Evolutionary conservation across 441 rosid genomes (phyloP).

Genomic region (Bocquillonia castaneifolia): DNA sequence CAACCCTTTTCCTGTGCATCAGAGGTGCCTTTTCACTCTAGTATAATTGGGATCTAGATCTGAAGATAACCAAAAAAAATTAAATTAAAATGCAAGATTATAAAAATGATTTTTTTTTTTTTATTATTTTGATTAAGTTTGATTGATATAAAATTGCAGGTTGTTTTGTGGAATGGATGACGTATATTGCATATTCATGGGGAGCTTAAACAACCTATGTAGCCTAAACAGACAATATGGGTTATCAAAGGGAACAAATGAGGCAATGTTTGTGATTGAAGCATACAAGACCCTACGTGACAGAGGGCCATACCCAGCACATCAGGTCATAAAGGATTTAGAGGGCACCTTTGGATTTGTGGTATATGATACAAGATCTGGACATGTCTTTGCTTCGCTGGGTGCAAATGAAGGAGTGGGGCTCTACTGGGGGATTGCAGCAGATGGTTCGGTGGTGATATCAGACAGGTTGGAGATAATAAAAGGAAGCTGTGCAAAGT

Average conservation of each 20-base stretch:
- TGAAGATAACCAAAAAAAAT: too few relatives aligned
- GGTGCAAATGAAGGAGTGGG: slow-evolving; percentile 61
- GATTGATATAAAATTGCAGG: slow-evolving; percentile 34
- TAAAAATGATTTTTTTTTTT: too few relatives aligned
- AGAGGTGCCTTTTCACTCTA: slow-evolving; percentile 36
- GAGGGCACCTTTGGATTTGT: slow-evolving; percentile 86
- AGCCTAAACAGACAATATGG: slow-evolving; percentile 75
- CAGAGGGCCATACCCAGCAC: slow-evolving; percentile 93
- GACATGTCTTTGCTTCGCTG: slow-evolving; percentile 74
- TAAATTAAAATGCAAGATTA: not conserved
- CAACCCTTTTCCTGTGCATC: slow-evolving; percentile 30
- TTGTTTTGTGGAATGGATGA: slow-evolving; percentile 76
- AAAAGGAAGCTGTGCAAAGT: slow-evolving; percentile 82
- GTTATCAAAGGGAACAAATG: slow-evolving; percentile 59
- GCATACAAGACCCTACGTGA: slow-evolving; percentile 83
- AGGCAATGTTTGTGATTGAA: slow-evolving; percentile 74
- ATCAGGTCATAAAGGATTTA: slow-evolving; percentile 74
- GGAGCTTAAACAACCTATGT: slow-evolving; percentile 64
- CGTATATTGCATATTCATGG: slow-evolving; percentile 70
- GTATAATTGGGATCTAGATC: not conserved
- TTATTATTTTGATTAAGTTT: too few relatives aligned
- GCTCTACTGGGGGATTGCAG: slow-evolving; percentile 81
- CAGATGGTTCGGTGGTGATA: slow-evolving; percentile 72
- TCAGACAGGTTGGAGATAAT: slow-evolving; percentile 63
- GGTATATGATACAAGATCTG: slow-evolving; percentile 63